Evolutionary conservation across 306 rosid species (phyloP), one percentile per base, ranked within the genome.

Genomic region (Malus sieversii): DNA sequence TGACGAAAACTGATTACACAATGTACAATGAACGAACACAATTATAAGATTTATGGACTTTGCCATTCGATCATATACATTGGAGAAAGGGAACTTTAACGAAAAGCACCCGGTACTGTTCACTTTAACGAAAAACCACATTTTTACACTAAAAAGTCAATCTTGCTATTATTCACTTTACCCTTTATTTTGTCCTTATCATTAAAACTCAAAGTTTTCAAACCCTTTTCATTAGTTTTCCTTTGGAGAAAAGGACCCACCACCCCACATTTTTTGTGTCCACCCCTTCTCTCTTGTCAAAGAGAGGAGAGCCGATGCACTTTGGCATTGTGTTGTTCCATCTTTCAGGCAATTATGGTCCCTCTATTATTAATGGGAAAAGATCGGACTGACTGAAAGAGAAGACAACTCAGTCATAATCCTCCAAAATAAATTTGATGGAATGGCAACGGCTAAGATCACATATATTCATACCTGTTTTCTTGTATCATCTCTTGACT

Each of bases 191-290:
- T n/a, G n/a, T n/a, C n/a, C n/a, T n/a, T n/a, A n/a, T n/a, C n/a
- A n/a, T n/a, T n/a, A n/a, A n/a, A n/a, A n/a, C n/a, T n/a, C n/a
- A n/a, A n/a, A n/a, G n/a, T n/a, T n/a, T n/a, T n/a, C n/a, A n/a
- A n/a, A n/a, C n/a, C n/a, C n/a, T n/a, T n/a, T n/a, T n/a, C n/a
- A n/a, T n/a, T n/a, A n/a, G n/a, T n/a, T n/a, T n/a, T n/a, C n/a
- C n/a, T n/a, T 27, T 29, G 66, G n/a, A 27, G 40, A 10, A 15
- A 14, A 53, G 84, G 71, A 58, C 30, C 63, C 75, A 71, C 48
- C 45, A 29, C 80, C 68, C 66, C 77, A 33, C 71, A 68, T 33
- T 68, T 58, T 51, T 42, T 74, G 72, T 60, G n/a, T 81, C 55
- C 78, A 75, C 8, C 32, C 59, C 55, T 51, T 51, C 55, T 46